These are phyloP conservation scores for Raphanus sativus DNA, from an alignment of 345 rosid genomes.

Conservation along the genomic window DNA sequence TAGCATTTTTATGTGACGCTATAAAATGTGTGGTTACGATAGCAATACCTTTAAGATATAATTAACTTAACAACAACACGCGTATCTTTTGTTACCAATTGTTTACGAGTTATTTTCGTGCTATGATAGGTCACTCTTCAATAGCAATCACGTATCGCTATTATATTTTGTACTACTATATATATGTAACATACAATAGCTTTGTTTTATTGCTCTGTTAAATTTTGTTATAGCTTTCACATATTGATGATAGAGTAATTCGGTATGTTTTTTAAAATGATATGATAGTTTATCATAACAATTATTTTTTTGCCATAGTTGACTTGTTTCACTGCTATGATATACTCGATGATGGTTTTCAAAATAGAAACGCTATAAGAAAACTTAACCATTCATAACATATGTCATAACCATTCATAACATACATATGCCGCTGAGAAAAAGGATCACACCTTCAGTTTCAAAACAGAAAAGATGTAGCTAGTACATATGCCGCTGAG, in stretches of 20 bases:
- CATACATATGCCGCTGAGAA: no score
- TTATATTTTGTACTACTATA: no score
- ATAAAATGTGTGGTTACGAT: no score
- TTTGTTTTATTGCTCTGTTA: background rate
- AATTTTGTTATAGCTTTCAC: background rate
- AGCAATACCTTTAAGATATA: no score
- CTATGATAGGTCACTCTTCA: no score
- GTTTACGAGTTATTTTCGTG: no score
- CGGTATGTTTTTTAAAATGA: background rate
- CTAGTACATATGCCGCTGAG: no score
- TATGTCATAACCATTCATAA: no score
- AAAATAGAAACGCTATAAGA: background rate
- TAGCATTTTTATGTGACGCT: no score
- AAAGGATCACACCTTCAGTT: background rate
- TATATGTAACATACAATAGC: background rate
- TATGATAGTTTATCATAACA: background rate
- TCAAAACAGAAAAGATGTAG: background rate
- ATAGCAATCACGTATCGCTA: no score
- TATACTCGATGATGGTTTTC: background rate
- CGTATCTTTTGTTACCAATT: no score
- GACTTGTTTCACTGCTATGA: background rate
- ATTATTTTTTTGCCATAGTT: background rate
- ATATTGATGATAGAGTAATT: background rate
- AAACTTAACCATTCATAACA: background rate
- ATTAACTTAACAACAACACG: no score